These are phyloP conservation scores for Scedosporium aurantiacum DNA, from an alignment of 2,329 filamentous ascomycete genomes.

Conservation along the genomic window DNA sequence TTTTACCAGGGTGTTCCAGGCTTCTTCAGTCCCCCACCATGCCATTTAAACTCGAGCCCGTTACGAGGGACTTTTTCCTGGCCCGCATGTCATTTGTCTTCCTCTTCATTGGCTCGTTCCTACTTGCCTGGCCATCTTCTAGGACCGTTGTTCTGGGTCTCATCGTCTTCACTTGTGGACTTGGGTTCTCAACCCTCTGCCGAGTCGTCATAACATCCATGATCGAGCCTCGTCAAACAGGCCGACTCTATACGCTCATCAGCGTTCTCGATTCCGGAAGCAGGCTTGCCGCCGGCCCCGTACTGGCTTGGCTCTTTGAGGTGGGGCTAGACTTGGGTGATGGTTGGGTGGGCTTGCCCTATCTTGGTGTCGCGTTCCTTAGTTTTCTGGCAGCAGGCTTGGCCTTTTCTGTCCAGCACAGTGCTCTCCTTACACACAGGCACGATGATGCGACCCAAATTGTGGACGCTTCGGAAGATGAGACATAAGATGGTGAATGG, in stretches of 20 bases:
- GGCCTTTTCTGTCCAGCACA: not conserved
- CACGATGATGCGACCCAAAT: not conserved
- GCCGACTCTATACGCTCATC: slow-evolving; percentile 18
- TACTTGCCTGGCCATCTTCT: slow-evolving; percentile 12
- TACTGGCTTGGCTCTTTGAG: slow-evolving; percentile 16
- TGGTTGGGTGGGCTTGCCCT: slow-evolving; percentile 17
- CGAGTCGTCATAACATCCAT: slow-evolving; percentile 13
- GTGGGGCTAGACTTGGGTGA: slow-evolving; percentile 14
- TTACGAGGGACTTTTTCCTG: slow-evolving; percentile 15
- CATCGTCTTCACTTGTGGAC: slow-evolving; percentile 13
- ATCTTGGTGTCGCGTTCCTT: slow-evolving; percentile 8
- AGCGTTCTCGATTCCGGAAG: slow-evolving; percentile 16
- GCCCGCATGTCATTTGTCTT: slow-evolving; percentile 14
- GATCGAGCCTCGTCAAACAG: slow-evolving; percentile 13
- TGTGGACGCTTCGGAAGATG: not conserved
- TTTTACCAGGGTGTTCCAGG: slow-evolving; percentile 12
- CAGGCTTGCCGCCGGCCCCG: slow-evolving; percentile 14
- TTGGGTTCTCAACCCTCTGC: slow-evolving; percentile 12
- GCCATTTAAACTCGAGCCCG: not conserved
- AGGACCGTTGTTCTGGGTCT: slow-evolving; percentile 14
- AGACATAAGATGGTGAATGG: not conserved
- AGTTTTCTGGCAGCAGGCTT: not conserved
- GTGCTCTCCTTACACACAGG: not conserved
- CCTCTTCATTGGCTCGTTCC: slow-evolving; percentile 13
- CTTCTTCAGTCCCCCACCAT: slow-evolving; percentile 1